Evolutionary conservation across 495 filamentous ascomycete species (phyloP).

Genomic region (Podospora pseudocomata): DNA sequence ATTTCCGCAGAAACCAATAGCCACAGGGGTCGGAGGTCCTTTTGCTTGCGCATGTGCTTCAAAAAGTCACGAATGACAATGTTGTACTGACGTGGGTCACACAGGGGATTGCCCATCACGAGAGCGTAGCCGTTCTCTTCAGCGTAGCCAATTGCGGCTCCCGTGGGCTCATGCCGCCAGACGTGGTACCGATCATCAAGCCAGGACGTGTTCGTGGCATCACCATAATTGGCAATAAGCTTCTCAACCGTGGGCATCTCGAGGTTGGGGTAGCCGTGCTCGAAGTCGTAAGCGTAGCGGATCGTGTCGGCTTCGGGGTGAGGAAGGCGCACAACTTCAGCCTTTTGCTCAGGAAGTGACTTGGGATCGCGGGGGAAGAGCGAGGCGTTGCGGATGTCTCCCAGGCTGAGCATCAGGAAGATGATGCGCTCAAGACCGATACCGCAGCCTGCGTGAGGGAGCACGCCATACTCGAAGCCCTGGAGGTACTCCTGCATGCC

Average conservation of each 20-base stretch:
- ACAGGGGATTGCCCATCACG: conserved; percentile 77
- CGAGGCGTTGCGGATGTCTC: conserved; percentile 84
- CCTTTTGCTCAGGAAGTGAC: conserved; percentile 59
- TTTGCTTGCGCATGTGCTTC: conserved; percentile 63
- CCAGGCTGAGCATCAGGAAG: conserved; percentile 77
- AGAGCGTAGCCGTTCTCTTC: conserved; percentile 68
- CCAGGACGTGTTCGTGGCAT: conserved; percentile 85
- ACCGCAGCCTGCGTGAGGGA: conserved; percentile 86
- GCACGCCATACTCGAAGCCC: conserved; percentile 82
- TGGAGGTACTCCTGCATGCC: conserved; percentile 83
- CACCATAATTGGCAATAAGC: conserved; percentile 83
- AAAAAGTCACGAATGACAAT: conserved; percentile 69
- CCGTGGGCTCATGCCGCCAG: conserved; percentile 72
- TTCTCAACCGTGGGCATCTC: conserved; percentile 71
- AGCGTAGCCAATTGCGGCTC: conserved; percentile 75
- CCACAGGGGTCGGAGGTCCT: conserved; percentile 77
- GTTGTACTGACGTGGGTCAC: conserved; percentile 65
- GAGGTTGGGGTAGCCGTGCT: conserved; percentile 37
- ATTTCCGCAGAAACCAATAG: conserved; percentile 65
- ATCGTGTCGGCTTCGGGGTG: conserved; percentile 78
- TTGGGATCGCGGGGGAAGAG: conserved; percentile 82
- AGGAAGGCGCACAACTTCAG: conserved; percentile 50
- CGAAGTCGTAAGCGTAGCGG: conserved; percentile 46
- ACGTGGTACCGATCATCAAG: conserved; percentile 77
- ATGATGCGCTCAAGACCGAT: conserved; percentile 85